phyloP scores from a whole-genome alignment of 352 stramenopile genomes.

The Peronosclerospora sorghi region DNA sequence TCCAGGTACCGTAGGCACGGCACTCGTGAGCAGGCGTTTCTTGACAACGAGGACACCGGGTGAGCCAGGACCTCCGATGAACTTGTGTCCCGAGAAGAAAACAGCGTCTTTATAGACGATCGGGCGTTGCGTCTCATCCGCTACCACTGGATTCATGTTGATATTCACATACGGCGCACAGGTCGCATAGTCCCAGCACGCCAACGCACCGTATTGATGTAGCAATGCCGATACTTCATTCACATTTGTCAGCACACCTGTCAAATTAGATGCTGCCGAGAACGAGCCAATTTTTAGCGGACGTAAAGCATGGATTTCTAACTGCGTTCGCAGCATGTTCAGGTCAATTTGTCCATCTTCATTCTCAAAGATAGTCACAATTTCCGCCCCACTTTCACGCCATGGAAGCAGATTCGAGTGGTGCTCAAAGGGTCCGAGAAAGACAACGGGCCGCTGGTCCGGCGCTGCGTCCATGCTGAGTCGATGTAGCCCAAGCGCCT shows the following conservation, averaged over 20 bases:
- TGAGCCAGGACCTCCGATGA: constrained; percentile 88
- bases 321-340: constrained; percentile 27
- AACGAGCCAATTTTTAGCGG: constrained; percentile 84
- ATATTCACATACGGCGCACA: constrained; percentile 90
- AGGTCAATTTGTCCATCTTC: constrained; percentile 44
- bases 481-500: constrained; percentile 47
- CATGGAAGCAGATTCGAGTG: constrained; percentile 97
- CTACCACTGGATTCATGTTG: constrained; percentile 92
- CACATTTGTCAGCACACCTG: constrained; percentile 87
- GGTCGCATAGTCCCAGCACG: constrained; percentile 95
- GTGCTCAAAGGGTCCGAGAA: constrained; percentile 93
- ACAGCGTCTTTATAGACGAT: constrained; percentile 81
- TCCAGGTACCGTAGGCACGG: constrained; percentile 42
- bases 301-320: constrained; percentile 39
- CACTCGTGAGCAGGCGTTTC: constrained; percentile 72
- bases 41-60: constrained; percentile 94
- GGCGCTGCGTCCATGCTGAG: neutral
- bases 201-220: constrained; percentile 87
- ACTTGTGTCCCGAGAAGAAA: constrained; percentile 99
- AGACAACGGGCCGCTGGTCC: constrained; percentile 63
- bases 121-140: constrained; percentile 18
- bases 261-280: constrained; percentile 93
- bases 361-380: constrained; percentile 65
- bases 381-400: constrained; percentile 83
- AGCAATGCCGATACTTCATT: constrained; percentile 84